Percentiles rank a stretch among this genome's conserved stretches.
These are phyloP conservation scores for Laburnicola sp. DNA, from an alignment of 2,329 filamentous ascomycete genomes.

Conservation along the genomic window DNA sequence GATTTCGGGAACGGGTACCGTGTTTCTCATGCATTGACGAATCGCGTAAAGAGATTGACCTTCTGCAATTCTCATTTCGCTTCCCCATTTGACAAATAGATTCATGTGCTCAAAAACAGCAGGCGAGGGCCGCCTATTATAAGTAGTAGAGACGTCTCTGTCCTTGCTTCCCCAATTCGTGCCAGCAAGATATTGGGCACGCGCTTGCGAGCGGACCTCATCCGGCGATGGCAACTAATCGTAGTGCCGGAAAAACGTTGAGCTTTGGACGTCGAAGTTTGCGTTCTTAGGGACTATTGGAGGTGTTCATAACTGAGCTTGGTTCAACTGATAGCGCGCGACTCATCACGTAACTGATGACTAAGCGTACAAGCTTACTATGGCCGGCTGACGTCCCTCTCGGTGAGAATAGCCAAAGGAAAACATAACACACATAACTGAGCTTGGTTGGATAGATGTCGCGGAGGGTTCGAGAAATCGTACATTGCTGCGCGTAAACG, in stretches of 20 bases:
- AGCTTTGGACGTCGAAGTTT: slow-evolving; percentile 15
- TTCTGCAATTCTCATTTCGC: slow-evolving; percentile 28
- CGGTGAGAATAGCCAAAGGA: too few relatives aligned
- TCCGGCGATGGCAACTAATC: slow-evolving; percentile 15
- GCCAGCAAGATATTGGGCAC: slow-evolving; percentile 14
- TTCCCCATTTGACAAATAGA: slow-evolving; percentile 43
- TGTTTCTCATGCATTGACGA: slow-evolving; percentile 17
- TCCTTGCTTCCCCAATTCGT: slow-evolving; percentile 14
- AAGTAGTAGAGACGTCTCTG: slow-evolving; percentile 8
- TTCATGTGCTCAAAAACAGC: slow-evolving; percentile 33
- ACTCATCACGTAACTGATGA: too few relatives aligned
- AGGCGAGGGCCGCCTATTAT: slow-evolving; percentile 21
- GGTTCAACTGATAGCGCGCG: too few relatives aligned
- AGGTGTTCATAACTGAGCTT: not conserved
- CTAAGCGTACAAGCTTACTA: too few relatives aligned
- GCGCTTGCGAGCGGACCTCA: slow-evolving; percentile 17
- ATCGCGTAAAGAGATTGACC: slow-evolving; percentile 38
- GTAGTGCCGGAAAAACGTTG: slow-evolving; percentile 18
- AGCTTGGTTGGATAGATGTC: too few relatives aligned
- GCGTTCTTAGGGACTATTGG: slow-evolving; percentile 6
- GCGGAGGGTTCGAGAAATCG: too few relatives aligned
- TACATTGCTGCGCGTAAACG: too few relatives aligned
- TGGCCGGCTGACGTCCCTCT: too few relatives aligned
- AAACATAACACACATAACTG: too few relatives aligned
- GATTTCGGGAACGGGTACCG: slow-evolving; percentile 44